These are phyloP conservation scores for Juncus inflexus DNA, from an alignment of 176 grass and related monocot species.

Conservation along the genomic window DNA sequence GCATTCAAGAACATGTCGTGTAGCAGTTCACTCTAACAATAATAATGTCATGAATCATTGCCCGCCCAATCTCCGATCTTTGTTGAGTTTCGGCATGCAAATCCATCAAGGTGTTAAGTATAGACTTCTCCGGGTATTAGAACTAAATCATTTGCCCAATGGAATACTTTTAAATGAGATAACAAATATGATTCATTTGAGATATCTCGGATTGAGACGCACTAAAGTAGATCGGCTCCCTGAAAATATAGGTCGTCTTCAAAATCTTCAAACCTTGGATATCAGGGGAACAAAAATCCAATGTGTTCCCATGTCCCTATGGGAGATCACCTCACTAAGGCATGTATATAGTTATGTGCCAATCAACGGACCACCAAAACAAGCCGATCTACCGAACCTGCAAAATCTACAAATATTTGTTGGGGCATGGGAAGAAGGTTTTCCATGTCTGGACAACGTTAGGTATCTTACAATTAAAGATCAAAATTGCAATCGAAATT, in stretches of 20 bases:
- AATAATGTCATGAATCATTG: background rate
- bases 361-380: conserved; percentile 4
- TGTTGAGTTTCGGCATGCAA: background rate
- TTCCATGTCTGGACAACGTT: background rate
- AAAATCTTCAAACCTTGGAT: conserved; percentile 21
- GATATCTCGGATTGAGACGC: conserved; percentile 17
- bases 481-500: background rate
- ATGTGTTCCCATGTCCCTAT: conserved; percentile 1
- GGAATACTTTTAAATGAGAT: background rate
- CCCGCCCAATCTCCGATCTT: background rate
- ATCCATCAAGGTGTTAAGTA: background rate
- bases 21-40: background rate
- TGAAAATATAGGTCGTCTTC: conserved; percentile 2
- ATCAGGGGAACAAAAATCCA: background rate
- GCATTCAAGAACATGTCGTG: background rate
- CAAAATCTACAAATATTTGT: no score
- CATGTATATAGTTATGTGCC: conserved; percentile 17
- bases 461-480: conserved; percentile 11
- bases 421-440: no score
- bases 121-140: conserved; percentile 9
- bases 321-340: conserved; percentile 24
- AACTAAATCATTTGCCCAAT: background rate
- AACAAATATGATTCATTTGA: conserved; percentile 14
- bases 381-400: no score
- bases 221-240: background rate